Evolutionary conservation across 2,329 filamentous ascomycete genomes (phyloP), one percentile per base, ranked within the genome.

Genomic region (Neobulgaria alba): DNA sequence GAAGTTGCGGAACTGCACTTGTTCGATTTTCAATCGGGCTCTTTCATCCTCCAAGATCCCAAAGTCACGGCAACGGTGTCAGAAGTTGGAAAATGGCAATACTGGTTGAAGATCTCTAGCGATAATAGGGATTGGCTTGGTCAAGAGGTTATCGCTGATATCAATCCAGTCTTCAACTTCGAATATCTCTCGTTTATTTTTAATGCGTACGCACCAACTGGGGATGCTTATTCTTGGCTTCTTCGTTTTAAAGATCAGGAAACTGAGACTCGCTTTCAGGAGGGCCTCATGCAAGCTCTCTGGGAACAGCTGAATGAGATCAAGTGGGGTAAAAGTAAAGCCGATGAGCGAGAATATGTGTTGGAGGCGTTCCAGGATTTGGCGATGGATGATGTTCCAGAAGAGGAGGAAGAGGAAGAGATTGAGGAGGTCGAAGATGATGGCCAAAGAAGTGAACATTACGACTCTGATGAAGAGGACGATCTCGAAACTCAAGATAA

Each of bases 101-200:
- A 96, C 65, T 96, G 88, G 88, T 69, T 98, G 21, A 86, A 95
- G 57, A 82, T 96, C 41, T 75, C 77, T 31, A 81, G 82, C 47
- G 71, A 76, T 29, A 77, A 85, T 23, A 80, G 79, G 56, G 79
- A 89, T 39, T 95, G 88, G 86, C 69, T 98, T 2, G 88, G 88
- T 16, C 85, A 94, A 50, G 75, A 82, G 2, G 78, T 98, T 20
- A 71, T 88, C 20, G 82, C 86, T 5, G 92, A 98, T 53, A 87
- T 96, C 63, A 96, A 96, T 55, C 92, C 92, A 0, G 89, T 98
- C 15, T 98, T 96, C 70, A 96, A 96, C 65, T 96, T 95, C 52
- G 92, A 98, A 62, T 96, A 90, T 56, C 72, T 95, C n/a, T 96
- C 90, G 0, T 96, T 96, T 61, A 95, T 98, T 57, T 98, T 98